These are phyloP conservation scores for Gnomoniopsis sp. DNA, from an alignment of 2,329 filamentous ascomycete species.

Conservation along the genomic window DNA sequence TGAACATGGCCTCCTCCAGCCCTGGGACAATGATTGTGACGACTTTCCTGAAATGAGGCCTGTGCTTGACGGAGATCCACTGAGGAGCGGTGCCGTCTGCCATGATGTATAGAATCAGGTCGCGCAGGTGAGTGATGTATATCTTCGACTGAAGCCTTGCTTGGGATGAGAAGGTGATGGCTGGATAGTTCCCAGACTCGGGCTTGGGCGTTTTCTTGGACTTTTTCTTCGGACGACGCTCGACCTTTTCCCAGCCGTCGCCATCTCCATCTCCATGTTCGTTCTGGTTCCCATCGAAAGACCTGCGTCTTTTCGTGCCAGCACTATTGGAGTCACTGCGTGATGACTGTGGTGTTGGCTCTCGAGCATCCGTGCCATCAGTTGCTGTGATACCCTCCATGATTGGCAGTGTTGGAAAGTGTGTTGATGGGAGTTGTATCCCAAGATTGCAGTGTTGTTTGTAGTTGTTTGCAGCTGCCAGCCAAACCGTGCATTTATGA, in stretches of 20 bases:
- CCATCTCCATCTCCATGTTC: constrained; percentile 30
- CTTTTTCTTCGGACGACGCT: constrained; percentile 52
- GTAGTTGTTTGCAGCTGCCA: no score
- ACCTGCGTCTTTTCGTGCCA: constrained; percentile 12
- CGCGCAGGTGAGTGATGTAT: constrained; percentile 60
- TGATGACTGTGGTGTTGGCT: constrained; percentile 3
- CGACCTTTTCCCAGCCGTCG: constrained; percentile 51
- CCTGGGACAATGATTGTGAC: constrained; percentile 91
- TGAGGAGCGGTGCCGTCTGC: constrained; percentile 63
- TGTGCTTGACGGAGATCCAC: constrained; percentile 61
- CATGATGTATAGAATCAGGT: constrained; percentile 63
- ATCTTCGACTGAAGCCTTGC: constrained; percentile 60
- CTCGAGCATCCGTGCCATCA: neutral
- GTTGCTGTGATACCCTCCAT: neutral
- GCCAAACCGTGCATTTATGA: no score
- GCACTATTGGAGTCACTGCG: constrained; percentile 13
- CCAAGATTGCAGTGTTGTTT: neutral
- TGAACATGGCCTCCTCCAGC: constrained; percentile 86
- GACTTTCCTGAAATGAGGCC: constrained; percentile 69
- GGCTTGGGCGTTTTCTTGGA: constrained; percentile 58
- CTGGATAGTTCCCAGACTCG: constrained; percentile 55
- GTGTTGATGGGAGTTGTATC: neutral
- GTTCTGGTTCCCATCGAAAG: constrained; percentile 16
- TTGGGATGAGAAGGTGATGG: constrained; percentile 54
- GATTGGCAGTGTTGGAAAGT: neutral